Base-by-base conservation (phyloP, 169 alveolate species). In the Cystoisospora suis region DNA sequence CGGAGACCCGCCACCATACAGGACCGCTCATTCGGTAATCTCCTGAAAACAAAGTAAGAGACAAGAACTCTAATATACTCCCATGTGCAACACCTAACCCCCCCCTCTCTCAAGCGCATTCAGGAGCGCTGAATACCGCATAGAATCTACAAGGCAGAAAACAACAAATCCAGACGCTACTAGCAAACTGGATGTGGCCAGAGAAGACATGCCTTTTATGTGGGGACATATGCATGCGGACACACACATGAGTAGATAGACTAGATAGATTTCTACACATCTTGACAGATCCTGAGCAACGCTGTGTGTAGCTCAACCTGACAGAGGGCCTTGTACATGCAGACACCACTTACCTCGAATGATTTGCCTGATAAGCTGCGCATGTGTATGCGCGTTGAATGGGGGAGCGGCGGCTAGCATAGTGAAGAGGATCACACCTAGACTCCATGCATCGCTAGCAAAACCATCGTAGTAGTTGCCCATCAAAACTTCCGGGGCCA, bases 1-100 rank as follows among this genome's bases (percentile, higher is more conserved):
- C 97, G 61, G 99, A 96, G 38, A 97, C 95, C 38, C 96, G 87
- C 69, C 91, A 89, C 98, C 98, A 96, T 59, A 94, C 97, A 34
- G 92, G 81, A 5, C 94, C 94, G 80, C 88, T 88, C 92, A 96
- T 95, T 29, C 93, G 81, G 80, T 90, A 95, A 80, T 94, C 91
- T 17, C 94, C 94, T 87, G 77, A 12, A 56, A 29, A 47, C 9
- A 3, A 44, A 3, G 29, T 36, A 36, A 34, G 32, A 17, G 4
- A 46, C 12, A 20, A 34, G 15, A 72, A 20, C 3, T 61, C 3
- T 5, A 29, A 4, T 61, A 61, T 5, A 29, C 3, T 61, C 3
- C 32, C 3, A 34, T 9, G n/a, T n/a, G n/a, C n/a, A n/a, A n/a
- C n/a, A 4, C 75, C n/a, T 61, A 61, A 72, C 27, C 38, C 32